These are phyloP conservation scores for Penicillium odoratum DNA, from an alignment of 495 filamentous ascomycete genomes.

Conservation along the genomic window DNA sequence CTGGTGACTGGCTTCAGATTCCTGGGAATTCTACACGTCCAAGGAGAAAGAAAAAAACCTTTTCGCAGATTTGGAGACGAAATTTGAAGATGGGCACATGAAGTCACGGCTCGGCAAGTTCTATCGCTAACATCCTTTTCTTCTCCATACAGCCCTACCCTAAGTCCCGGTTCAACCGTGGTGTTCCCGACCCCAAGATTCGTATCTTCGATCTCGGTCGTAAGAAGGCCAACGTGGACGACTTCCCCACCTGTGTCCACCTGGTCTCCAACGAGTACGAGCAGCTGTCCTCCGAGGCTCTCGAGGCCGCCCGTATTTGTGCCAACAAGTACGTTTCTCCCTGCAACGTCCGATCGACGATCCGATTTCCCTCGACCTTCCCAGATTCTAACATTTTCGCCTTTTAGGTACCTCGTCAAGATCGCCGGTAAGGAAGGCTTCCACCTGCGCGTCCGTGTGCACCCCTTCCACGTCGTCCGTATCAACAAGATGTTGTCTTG, in stretches of 20 bases:
- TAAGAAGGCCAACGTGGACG: conserved; percentile 96
- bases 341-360: not conserved
- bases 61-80: not conserved
- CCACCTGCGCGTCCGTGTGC: conserved; percentile 96
- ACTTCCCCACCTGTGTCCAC: conserved; percentile 98
- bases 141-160: conserved; percentile 75
- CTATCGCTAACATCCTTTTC: conserved; percentile 28
- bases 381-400: conserved; percentile 11
- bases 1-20: not conserved
- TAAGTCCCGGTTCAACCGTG: conserved; percentile 99
- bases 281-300: conserved; percentile 96
- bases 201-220: conserved; percentile 99
- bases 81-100: conserved; percentile 3
- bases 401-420: conserved; percentile 84
- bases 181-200: conserved; percentile 99
- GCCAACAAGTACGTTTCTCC: conserved; percentile 79
- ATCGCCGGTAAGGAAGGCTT: conserved; percentile 97
- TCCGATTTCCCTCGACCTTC: not conserved
- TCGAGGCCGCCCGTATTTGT: conserved; percentile 98
- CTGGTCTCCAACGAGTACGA: conserved; percentile 99
- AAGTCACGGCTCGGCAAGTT: conserved; percentile 13
- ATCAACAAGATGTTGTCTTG: conserved; percentile 99
- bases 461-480: conserved; percentile 99
- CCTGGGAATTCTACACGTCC: not conserved
- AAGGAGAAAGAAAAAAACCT: not conserved